Conservation (phyloP, 2,329 filamentous ascomycete genomes). For the Eurotiales sp. region DNA sequence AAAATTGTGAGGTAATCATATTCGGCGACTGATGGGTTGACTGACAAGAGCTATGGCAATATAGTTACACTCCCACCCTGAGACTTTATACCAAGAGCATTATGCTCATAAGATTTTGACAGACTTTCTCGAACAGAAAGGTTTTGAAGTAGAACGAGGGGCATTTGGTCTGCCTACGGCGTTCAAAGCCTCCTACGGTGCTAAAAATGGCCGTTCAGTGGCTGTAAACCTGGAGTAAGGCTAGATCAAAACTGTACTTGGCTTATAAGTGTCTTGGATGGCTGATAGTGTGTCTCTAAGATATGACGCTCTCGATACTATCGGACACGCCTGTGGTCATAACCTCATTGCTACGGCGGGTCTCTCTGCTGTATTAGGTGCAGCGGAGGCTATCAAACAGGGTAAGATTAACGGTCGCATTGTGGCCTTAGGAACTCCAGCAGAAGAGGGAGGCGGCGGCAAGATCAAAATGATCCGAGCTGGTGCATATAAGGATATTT, state of each 20-base stretch:
- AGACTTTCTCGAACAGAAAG: neutral
- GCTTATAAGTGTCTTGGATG: too few species aligned
- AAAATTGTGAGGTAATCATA: too few species aligned
- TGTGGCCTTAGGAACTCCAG: slow-evolving; percentile 24
- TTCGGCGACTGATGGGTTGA: too few species aligned
- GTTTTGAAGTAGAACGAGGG: neutral
- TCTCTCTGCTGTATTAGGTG: neutral
- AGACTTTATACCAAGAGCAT: neutral
- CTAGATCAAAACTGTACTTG: too few species aligned
- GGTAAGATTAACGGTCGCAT: slow-evolving; percentile 16
- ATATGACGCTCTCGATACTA: neutral
- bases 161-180: neutral
- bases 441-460: slow-evolving; percentile 24
- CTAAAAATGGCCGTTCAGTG: neutral
- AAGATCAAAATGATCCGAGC: slow-evolving; percentile 33
- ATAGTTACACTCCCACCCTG: too few species aligned
- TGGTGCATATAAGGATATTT: slow-evolving; percentile 30
- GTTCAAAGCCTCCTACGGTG: neutral
- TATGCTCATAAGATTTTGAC: neutral
- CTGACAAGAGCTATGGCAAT: too few species aligned
- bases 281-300: neutral
- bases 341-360: neutral
- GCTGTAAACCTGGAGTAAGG: neutral
- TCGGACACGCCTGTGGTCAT: neutral
- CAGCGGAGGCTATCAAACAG: slow-evolving; percentile 3